Evolutionary conservation across 768 basidiomycete species (phyloP), one percentile per base, ranked within the genome.

Genomic region (Favolaschia claudopus): DNA sequence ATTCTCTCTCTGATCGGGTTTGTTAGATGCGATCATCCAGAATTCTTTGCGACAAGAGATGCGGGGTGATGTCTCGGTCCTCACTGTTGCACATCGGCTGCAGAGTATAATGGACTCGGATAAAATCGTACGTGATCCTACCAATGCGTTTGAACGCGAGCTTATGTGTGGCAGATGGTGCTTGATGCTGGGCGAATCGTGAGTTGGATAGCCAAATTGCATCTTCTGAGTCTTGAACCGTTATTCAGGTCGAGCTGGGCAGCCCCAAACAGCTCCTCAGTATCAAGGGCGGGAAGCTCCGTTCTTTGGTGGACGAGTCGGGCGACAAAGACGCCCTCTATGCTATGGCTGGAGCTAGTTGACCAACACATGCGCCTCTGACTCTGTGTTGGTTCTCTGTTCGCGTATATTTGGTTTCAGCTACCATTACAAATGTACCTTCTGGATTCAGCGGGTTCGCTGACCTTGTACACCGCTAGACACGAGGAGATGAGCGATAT

Each of bases 271-370:
- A 77, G 20, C 72, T 91, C 49, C 78, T 90, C 22, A 71, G 73
- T 52, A 82, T 84, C n/a, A 69, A 82, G 39, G 71, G 74, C 25
- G 83, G 87, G 8, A 73, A 75, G 67, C 69, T 88, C 25, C 78
- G 79, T 42, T 74, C 80, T 2, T 71, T 89, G 19, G 82, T 89
- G 1, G 81, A 87, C 44, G 82, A 85, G 64, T 86, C 82, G 29
- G 82, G 77, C 15, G 86, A 88, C 59, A 82, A 70, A 59, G 79
- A 82, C 38, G 64, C 64, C 22, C 63, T 88, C 28, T 78, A 81
- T 55, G 76, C 67, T 14, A 83, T 84, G 82, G 72, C 76, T 19
- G 61, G 63, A n/a, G n/a, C n/a, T n/a, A n/a, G n/a, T n/a, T n/a
- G n/a, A n/a, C n/a, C n/a, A n/a, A n/a, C n/a, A n/a, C n/a, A n/a